phyloP scores from a whole-genome alignment of 208 protist species.

The Leishmania tropica region DNA sequence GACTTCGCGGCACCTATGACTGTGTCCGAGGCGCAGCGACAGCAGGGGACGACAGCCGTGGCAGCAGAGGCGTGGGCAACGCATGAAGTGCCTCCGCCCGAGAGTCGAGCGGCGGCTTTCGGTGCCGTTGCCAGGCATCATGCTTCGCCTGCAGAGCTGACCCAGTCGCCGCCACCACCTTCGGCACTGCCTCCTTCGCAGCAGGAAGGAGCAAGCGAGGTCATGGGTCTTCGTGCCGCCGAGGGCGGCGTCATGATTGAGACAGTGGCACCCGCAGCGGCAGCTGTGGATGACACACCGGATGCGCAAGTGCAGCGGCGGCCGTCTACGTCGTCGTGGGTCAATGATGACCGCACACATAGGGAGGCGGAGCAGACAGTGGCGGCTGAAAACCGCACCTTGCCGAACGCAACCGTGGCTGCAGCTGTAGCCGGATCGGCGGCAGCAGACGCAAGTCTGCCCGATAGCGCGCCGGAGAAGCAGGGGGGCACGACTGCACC shows the following conservation, averaged over 20 bases:
- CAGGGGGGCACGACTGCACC: background rate
- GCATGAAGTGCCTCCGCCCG: background rate
- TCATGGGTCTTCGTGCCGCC: background rate
- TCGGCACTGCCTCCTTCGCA: background rate
- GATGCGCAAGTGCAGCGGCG: constrained; percentile 2
- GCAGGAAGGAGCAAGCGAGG: background rate
- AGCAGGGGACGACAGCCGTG: background rate
- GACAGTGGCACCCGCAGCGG: background rate
- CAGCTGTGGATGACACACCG: background rate
- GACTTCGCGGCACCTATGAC: background rate
- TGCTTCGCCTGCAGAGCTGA: background rate
- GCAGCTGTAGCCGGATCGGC: background rate
- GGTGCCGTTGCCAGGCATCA: background rate
- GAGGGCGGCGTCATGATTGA: background rate
- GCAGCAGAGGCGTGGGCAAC: background rate
- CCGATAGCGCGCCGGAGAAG: background rate
- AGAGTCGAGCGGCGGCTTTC: background rate
- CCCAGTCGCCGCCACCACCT: background rate
- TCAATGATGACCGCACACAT: background rate
- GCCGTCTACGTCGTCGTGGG: background rate
- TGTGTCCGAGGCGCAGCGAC: background rate
- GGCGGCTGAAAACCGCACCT: background rate
- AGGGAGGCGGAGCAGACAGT: background rate
- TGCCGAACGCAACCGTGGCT: background rate
- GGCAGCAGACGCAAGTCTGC: background rate